phyloP scores from a whole-genome alignment of 768 basidiomycete species.

The Termitomyces bulborhizus region DNA sequence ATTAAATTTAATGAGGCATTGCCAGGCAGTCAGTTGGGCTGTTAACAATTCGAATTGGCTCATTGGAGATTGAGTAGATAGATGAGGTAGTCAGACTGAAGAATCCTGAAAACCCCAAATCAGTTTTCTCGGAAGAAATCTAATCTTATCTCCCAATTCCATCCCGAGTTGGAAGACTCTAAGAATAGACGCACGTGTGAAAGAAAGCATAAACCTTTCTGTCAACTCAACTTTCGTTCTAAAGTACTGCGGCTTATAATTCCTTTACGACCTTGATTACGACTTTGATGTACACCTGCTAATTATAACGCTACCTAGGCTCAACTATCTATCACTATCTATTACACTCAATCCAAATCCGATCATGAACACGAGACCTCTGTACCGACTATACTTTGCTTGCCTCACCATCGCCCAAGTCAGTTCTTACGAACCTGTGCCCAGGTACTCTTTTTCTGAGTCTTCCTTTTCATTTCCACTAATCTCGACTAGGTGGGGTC shows the following conservation, averaged over 20 bases:
- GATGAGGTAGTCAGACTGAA: too few species aligned
- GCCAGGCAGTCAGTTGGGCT: too few species aligned
- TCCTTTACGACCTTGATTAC: slow-evolving; percentile 13
- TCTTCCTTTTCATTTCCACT: not conserved
- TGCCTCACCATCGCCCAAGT: slow-evolving; percentile 10
- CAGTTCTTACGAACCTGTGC: slow-evolving; percentile 17
- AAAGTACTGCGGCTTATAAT: not conserved
- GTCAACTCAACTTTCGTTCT: too few species aligned
- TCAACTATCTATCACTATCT: slow-evolving; percentile 4
- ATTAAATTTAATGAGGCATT: not conserved
- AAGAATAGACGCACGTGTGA: slow-evolving; percentile 3
- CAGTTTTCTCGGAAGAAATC: not conserved
- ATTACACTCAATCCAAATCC: too few species aligned
- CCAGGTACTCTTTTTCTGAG: slow-evolving; percentile 16
- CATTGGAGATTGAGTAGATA: not conserved
- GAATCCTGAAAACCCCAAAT: not conserved
- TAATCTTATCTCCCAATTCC: slow-evolving; percentile 9
- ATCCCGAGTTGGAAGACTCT: not conserved
- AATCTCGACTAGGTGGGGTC: slow-evolving; percentile 66
- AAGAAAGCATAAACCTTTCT: not conserved
- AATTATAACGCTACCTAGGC: not conserved
- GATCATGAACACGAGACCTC: slow-evolving; percentile 7
- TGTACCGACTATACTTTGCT: slow-evolving; percentile 15
- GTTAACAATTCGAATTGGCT: too few species aligned
- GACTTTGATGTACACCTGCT: slow-evolving; percentile 13